Conservation (phyloP, 208 protist species). For the Trypanosoma congolense region DNA sequence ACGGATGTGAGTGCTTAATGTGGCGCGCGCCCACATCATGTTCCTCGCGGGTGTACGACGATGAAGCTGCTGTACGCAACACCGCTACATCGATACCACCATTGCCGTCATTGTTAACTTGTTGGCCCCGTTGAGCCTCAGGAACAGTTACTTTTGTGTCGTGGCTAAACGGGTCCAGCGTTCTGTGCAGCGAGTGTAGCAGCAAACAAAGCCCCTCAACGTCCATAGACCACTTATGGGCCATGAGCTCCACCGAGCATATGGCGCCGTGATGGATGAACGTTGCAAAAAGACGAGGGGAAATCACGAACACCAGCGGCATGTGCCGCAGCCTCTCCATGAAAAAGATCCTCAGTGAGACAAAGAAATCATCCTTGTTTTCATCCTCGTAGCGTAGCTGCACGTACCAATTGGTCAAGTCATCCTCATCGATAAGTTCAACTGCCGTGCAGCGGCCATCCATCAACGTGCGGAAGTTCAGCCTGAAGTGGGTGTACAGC, state of each 20-base stretch:
- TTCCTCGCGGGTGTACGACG: constrained; percentile 59
- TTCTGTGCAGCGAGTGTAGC: constrained; percentile 54
- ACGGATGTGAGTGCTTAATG: constrained; percentile 61
- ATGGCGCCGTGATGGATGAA: constrained; percentile 84
- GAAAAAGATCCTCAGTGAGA: constrained; percentile 62
- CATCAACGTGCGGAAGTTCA: constrained; percentile 32
- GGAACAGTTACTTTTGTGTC: constrained; percentile 52
- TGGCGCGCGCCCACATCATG: constrained; percentile 58
- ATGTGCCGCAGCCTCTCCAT: constrained; percentile 42
- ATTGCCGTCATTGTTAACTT: constrained; percentile 1
- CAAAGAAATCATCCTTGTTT: constrained; percentile 56
- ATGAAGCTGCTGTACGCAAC: background rate
- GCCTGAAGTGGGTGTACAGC: constrained; percentile 46
- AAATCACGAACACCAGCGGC: constrained; percentile 76
- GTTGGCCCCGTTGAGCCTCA: constrained; percentile 20
- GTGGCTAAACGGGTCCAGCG: constrained; percentile 58
- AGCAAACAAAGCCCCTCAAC: constrained; percentile 44
- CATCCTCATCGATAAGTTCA: constrained; percentile 70
- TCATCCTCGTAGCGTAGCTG: constrained; percentile 67
- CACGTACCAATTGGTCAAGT: constrained; percentile 75
- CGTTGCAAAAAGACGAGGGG: constrained; percentile 60
- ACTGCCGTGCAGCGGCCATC: constrained; percentile 22
- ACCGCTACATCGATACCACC: constrained; percentile 1
- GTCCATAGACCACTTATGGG: constrained; percentile 62
- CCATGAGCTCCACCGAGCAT: constrained; percentile 84